Base-by-base conservation (phyloP, 2,329 filamentous ascomycete species). In the Beauveria australis region DNA sequence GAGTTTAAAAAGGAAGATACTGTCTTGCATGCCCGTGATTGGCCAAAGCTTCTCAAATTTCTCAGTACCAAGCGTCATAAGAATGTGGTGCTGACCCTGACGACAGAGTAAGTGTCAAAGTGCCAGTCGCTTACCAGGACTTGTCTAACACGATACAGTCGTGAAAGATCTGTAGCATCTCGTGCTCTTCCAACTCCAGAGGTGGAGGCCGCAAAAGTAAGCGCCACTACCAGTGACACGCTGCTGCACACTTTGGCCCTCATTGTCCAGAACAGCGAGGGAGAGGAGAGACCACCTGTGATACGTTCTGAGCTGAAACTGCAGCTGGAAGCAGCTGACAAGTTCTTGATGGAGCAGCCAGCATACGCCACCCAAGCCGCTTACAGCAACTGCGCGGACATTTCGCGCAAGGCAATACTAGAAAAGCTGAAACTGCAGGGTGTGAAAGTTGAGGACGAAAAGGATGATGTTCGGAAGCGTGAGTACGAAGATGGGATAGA, bases 1-100 rank as follows among this genome's bases (percentile, higher is more conserved):
- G 69, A 71, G n/a, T 77, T 79, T 40, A 72, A 67, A 51, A 69
- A 71, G 26, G 69, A 70, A 19, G 67, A 67, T 8, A 70, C 69
- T 48, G 56, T 65, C 2, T 53, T 76, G 2, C 67, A 66, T 3
- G 64, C 68, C 3, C 59, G 59, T 3, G 66, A 64, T 26, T 74
- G 69, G 73, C 66, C 66, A 2, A 72, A 64, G 44, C 64, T 74
- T 1, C 61, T 74, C 7, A 68, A 66, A n/a, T 37, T 71, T 6
- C 67, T 69, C 33, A 40, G 19, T 22, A 26, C 9, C 0, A 65
- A 67, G 9, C 61, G 58, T 19, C 66, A 60, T 43, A 64, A 62
- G 9, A 65, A 56, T 37, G 61, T 70, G 22, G 66, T 62, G 3
- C 62, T 73, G 22, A 67, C 30, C 1, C 62, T 73, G 62, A 67